Conservation (phyloP, 2,329 filamentous ascomycete genomes). For the Aaosphaeria pasadenensis region DNA sequence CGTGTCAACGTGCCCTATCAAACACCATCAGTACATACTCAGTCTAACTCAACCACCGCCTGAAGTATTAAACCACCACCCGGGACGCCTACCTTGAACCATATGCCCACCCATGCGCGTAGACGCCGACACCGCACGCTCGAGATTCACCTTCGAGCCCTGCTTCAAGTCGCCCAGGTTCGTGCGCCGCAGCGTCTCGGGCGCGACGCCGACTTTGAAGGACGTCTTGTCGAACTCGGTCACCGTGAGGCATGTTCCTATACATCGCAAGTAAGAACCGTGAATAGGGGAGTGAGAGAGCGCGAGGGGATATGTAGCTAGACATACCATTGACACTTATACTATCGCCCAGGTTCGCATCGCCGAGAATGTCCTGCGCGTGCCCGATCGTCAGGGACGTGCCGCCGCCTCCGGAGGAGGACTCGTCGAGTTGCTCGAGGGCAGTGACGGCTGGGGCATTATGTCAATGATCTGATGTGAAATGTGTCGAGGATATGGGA, state of each 20-base stretch:
- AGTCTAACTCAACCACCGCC: too few species aligned
- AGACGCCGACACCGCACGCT: conserved; percentile 84
- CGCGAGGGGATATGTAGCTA: too few species aligned
- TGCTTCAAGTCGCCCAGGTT: conserved; percentile 76
- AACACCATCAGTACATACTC: too few species aligned
- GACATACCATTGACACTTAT: conserved; percentile 88
- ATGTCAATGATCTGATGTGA: conserved; percentile 4
- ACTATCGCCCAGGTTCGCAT: conserved; percentile 85
- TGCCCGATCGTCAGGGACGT: conserved; percentile 86
- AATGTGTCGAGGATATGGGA: too few species aligned
- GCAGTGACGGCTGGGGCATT: conserved; percentile 69
- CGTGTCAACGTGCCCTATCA: conserved; percentile 73
- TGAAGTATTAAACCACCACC: too few species aligned
- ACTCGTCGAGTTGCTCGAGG: conserved; percentile 75
- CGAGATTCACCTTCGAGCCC: conserved; percentile 78
- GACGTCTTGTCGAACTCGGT: conserved; percentile 61
- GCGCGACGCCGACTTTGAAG: conserved; percentile 93
- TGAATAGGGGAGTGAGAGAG: too few species aligned
- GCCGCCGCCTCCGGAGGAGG: conserved; percentile 68
- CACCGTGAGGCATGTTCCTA: conserved; percentile 83
- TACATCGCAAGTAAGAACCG: not conserved
- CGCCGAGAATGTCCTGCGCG: conserved; percentile 70
- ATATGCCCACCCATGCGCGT: conserved; percentile 98
- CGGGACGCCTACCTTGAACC: conserved; percentile 65
- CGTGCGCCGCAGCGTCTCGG: conserved; percentile 92